Evolutionary conservation across 768 basidiomycete genomes (phyloP), one percentile per base, ranked within the genome.

Genomic region (Coprinopsis sp.): DNA sequence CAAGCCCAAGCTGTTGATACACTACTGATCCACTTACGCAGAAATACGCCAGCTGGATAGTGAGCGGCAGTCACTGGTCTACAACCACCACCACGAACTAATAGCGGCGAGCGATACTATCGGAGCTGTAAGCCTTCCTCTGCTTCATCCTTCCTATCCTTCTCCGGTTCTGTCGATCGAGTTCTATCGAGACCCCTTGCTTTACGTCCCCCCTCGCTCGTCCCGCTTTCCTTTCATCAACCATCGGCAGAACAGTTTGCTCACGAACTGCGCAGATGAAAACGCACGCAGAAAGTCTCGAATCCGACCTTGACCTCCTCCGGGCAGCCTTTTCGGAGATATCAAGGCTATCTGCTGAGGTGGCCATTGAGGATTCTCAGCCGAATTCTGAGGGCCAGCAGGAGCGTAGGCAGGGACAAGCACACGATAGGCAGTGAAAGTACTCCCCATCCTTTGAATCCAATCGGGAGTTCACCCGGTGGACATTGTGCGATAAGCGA

Each of bases 91-190:
- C 57, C 91, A 93, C 49, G 93, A 96, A 54, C 82, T 96, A 16
- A 93, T 96, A 41, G 89, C 90, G 1, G 93, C 93, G 2, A 91
- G 86, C 49, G 89, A 92, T 56, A 95, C 93, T 7, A 95, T 96
- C 53, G 81, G 84, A 50, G 81, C 84, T 4, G 91, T 92, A 64
- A 16, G 82, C 55, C 25, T 11, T 46, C 30, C 14, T 8, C 27
- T 21, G n/a, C n/a, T n/a, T n/a, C n/a, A n/a, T n/a, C n/a, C n/a
- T n/a, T n/a, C n/a, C n/a, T n/a, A n/a, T n/a, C n/a, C n/a, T n/a
- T n/a, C n/a, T n/a, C n/a, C n/a, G n/a, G n/a, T n/a, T n/a, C n/a
- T n/a, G n/a, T n/a, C n/a, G n/a, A n/a, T n/a, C n/a, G n/a, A n/a
- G n/a, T n/a, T n/a, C n/a, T n/a, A n/a, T n/a, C n/a, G n/a, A n/a